Evolutionary conservation across 2,329 filamentous ascomycete genomes (phyloP).

Genomic region (Tolypocladium amazonense): DNA sequence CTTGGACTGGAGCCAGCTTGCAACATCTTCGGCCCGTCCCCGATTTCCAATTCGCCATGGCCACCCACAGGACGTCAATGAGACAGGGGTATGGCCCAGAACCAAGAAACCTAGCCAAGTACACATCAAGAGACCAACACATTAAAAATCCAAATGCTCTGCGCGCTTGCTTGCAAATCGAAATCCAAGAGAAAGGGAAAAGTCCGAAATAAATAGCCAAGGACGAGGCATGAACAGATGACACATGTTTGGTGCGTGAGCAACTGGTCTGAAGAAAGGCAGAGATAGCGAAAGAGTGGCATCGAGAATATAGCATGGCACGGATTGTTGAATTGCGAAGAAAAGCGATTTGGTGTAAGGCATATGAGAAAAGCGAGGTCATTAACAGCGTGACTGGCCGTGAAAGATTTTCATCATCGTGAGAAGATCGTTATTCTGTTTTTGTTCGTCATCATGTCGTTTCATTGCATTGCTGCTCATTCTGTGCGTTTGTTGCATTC

Average conservation of each 20-base stretch:
- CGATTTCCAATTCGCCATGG: background rate
- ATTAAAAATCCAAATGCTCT: background rate
- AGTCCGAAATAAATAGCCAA: conserved; percentile 2
- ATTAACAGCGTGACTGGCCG: conserved; percentile 19
- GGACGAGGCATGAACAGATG: conserved; percentile 1
- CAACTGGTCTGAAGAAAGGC: conserved; percentile 1
- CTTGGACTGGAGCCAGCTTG: background rate
- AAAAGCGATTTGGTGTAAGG: conserved; percentile 1
- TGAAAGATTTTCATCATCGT: conserved; percentile 22
- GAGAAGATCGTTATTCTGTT: conserved; percentile 17
- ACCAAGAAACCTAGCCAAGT: background rate
- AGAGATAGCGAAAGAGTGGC: background rate
- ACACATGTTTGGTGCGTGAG: conserved; percentile 3
- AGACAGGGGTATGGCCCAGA: background rate
- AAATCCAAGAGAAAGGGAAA: conserved; percentile 2
- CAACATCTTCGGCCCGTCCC: background rate
- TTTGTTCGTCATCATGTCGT: conserved; percentile 28
- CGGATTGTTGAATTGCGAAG: background rate
- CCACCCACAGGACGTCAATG: background rate
- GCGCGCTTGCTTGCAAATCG: conserved; percentile 3
- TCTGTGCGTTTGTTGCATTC: conserved; percentile 50
- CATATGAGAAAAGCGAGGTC: conserved; percentile 10
- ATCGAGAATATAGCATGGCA: background rate
- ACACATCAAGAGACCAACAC: background rate
- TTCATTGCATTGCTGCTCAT: conserved; percentile 32